Conservation (phyloP, 164 flowering plant species). For the Magnolia sinica region DNA sequence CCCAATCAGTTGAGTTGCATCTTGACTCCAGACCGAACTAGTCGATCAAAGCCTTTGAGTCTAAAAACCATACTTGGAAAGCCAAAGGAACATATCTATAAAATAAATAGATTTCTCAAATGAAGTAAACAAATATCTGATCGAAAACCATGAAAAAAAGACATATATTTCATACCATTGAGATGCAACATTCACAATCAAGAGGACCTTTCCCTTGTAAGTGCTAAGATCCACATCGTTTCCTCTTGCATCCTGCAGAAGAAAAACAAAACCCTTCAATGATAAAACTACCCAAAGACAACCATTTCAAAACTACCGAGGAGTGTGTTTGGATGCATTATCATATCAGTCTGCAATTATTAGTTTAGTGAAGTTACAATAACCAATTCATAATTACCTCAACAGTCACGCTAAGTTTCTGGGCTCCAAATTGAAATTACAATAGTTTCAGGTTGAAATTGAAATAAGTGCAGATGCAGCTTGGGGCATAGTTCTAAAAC, state of each 20-base stretch:
- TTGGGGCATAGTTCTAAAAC: too few species aligned
- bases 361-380: background rate
- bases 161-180: slow-evolving; percentile 43
- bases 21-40: background rate
- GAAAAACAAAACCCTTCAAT: background rate
- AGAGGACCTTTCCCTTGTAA: slow-evolving; percentile 69
- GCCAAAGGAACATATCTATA: background rate
- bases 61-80: background rate
- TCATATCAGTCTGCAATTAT: background rate
- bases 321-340: background rate
- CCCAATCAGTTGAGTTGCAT: background rate
- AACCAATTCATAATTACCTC: too few species aligned
- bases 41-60: background rate
- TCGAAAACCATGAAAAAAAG: background rate
- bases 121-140: background rate
- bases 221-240: slow-evolving; percentile 64
- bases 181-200: slow-evolving; percentile 78
- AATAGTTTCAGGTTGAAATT: too few species aligned
- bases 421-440: too few species aligned
- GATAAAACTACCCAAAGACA: background rate
- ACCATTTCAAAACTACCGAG: background rate
- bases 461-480: too few species aligned
- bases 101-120: background rate
- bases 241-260: slow-evolving; percentile 59
- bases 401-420: too few species aligned